Conservation (phyloP, 768 basidiomycete genomes). For the Leccinellum rugosiceps region DNA sequence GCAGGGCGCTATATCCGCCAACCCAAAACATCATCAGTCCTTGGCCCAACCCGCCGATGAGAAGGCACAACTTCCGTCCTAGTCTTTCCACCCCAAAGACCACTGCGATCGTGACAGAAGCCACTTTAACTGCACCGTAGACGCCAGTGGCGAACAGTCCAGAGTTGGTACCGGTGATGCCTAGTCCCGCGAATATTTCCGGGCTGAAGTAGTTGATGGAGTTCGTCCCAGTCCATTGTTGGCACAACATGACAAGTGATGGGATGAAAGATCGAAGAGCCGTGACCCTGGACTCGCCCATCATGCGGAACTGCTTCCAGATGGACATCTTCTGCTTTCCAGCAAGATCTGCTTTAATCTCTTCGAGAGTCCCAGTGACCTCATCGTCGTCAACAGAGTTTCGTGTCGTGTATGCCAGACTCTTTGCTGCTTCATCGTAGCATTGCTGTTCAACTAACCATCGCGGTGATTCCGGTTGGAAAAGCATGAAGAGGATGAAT, state of each 20-base stretch:
- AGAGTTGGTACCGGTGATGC: constrained; percentile 41
- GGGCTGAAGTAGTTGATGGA: constrained; percentile 56
- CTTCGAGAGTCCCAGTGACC: constrained; percentile 38
- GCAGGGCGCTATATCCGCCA: constrained; percentile 32
- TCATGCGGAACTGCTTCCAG: constrained; percentile 36
- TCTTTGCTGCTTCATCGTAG: constrained; percentile 39
- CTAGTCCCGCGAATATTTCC: constrained; percentile 46
- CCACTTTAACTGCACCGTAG: constrained; percentile 39
- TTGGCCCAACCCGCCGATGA: constrained; percentile 50
- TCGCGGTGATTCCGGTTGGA: constrained; percentile 54
- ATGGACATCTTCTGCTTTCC: constrained; percentile 37
- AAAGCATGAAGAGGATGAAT: constrained; percentile 43
- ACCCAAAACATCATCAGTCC: constrained; percentile 39
- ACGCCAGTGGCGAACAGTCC: constrained; percentile 50
- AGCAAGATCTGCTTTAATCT: constrained; percentile 47
- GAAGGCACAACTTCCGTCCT: constrained; percentile 49
- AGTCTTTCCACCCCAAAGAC: constrained; percentile 45
- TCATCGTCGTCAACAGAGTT: constrained; percentile 31
- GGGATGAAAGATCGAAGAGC: constrained; percentile 45
- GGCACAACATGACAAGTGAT: constrained; percentile 45
- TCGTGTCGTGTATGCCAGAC: constrained; percentile 37
- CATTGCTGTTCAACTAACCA: constrained; percentile 49
- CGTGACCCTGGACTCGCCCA: constrained; percentile 42
- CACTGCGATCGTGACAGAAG: constrained; percentile 40
- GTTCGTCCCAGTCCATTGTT: constrained; percentile 53